Evolutionary conservation across 805 yeast species (phyloP).

Genomic region (Lipomyces japonicus): DNA sequence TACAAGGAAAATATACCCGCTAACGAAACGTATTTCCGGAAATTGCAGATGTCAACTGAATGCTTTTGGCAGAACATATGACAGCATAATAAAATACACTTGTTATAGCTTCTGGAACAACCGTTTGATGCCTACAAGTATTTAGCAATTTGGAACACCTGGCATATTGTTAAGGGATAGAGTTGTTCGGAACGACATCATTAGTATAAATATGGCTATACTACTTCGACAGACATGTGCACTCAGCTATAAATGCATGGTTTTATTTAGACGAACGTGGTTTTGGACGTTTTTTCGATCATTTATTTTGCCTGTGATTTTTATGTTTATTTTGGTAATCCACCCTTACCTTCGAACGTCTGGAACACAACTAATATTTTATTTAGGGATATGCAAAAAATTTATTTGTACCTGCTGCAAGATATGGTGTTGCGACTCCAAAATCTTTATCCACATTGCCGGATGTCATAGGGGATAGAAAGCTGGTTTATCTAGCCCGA

Average conservation of each 20-base stretch:
- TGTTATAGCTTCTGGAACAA: too few species aligned
- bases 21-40: too few species aligned
- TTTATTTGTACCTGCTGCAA: conserved; percentile 26
- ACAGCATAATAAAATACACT: too few species aligned
- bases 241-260: conserved; percentile 17
- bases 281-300: conserved; percentile 31
- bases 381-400: conserved; percentile 16
- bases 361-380: neutral
- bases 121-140: too few species aligned
- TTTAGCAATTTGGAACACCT: too few species aligned
- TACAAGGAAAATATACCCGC: too few species aligned
- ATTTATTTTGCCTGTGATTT: conserved; percentile 35
- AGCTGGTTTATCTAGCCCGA: conserved; percentile 32
- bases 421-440: conserved; percentile 36
- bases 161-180: too few species aligned
- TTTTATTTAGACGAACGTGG: conserved; percentile 22
- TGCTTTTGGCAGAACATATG: too few species aligned
- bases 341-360: too few species aligned
- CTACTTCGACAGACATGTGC: conserved; percentile 18
- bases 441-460: conserved; percentile 27
- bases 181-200: too few species aligned
- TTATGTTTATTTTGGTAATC: conserved; percentile 16
- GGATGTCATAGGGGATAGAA: conserved; percentile 30
- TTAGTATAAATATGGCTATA: too few species aligned
- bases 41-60: too few species aligned